Evolutionary conservation across 2,329 filamentous ascomycete species (phyloP), one percentile per base, ranked within the genome.

Genomic region (Boeremia exigua): DNA sequence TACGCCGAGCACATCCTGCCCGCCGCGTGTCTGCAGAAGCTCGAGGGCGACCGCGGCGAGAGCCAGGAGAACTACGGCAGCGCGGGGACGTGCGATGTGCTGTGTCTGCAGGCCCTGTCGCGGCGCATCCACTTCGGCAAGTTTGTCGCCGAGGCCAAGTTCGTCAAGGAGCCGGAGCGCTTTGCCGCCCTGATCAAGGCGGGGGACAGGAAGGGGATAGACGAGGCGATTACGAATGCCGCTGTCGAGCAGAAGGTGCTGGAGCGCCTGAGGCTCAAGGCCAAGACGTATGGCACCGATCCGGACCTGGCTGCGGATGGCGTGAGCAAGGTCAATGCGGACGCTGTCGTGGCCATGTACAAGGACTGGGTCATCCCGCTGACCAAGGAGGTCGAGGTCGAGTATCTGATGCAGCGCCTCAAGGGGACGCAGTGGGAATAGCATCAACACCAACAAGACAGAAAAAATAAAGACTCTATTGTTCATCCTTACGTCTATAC

Each of bases 341-440:
- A 98, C 58, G 93, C 93, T 1, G 73, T 76, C 0, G 73, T 75
- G 3, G 74, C 65, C 17, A 77, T 77, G 73, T 77, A 77, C 63
- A 75, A 75, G 83, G 86, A 96, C 75, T 91, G 90, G 78, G 93
- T 99, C 58, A 99, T 99, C 66, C 95, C 95, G 0, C 78, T 98
- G 75, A 99, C 95, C n/a, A 99, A 99, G 77, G 89, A 92, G 61
- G 94, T 99, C 36, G 95, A 99, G 81, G 92, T 99, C 9, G 95
- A 99, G 68, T 99, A 99, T 75, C 81, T 99, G 66, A 96, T 99
- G 91, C 92, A 98, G 77, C 85, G 95, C 61, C 80, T 99, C 49
- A 85, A 86, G 66, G 79, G 78, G 3, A 82, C 79, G 0, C 57
- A 81, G 61, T 82, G 80, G 80, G 79, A 52, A 29, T 51, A 48